A percentile compares a stretch with the other conserved stretches of the same genome.
These are phyloP conservation scores for Thuidium tamariscinum DNA, from an alignment of 225 moss, liverwort and hornwort genomes.

Conservation along the genomic window DNA sequence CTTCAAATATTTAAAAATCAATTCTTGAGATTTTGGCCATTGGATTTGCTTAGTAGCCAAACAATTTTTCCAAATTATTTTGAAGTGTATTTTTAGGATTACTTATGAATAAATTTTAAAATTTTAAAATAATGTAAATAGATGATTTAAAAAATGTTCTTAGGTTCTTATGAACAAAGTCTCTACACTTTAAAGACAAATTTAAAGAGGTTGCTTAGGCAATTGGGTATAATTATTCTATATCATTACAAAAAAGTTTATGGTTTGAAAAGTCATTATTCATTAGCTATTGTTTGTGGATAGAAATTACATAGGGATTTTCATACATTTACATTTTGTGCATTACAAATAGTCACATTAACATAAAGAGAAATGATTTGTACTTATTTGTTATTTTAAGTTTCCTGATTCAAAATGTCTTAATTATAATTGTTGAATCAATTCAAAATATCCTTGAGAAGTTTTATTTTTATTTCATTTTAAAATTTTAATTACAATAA, in stretches of 20 bases:
- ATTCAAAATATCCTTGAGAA: rapidly evolving
- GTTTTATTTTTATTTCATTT: background rate
- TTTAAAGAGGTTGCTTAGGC: background rate
- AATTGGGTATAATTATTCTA: background rate
- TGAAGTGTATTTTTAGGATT: background rate
- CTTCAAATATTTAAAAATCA: background rate
- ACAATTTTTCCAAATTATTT: background rate
- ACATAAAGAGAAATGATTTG: background rate
- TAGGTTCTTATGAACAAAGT: background rate
- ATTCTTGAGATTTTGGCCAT: background rate
- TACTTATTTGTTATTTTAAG: background rate
- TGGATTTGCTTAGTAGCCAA: background rate
- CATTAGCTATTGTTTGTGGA: background rate
- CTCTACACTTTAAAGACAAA: background rate
- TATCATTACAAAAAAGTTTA: background rate
- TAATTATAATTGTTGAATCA: background rate
- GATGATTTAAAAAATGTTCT: no score
- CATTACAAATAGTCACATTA: background rate
- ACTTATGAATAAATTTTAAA: background rate
- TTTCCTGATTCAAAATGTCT: background rate
- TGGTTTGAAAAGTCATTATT: background rate
- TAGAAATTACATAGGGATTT: background rate
- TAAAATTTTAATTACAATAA: background rate
- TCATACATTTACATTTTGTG: background rate
- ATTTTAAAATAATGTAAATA: background rate